Percentiles rank a stretch among this genome's conserved stretches.
These are phyloP conservation scores for Colletotrichum australisinense DNA, from an alignment of 2,329 filamentous ascomycete genomes.

Conservation along the genomic window DNA sequence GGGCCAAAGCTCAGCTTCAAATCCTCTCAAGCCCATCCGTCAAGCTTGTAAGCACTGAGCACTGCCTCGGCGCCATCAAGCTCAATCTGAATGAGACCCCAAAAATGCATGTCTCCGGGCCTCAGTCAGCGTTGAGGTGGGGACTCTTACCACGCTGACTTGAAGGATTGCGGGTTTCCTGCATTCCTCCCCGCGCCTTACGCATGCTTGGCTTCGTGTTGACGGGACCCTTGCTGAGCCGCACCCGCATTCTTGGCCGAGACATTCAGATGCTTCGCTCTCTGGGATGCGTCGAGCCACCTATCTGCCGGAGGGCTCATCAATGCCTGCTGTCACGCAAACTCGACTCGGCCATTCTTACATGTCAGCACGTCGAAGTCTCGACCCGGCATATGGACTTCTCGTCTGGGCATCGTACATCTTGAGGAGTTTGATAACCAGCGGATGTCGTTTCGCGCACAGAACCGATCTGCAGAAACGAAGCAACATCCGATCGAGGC, in stretches of 20 bases:
- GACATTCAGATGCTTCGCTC: not conserved
- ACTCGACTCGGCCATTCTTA: not conserved
- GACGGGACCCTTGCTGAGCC: slow-evolving; percentile 13
- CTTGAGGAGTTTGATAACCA: slow-evolving; percentile 17
- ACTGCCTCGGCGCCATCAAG: not conserved
- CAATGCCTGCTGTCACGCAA: not conserved
- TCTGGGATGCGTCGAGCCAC: not conserved
- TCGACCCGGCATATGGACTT: not conserved
- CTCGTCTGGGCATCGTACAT: not conserved
- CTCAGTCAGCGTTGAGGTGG: not conserved
- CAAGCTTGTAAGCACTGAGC: slow-evolving; percentile 5
- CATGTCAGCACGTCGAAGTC: not conserved
- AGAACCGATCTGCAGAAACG: slow-evolving; percentile 25
- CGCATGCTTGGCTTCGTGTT: not conserved
- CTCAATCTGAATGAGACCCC: not conserved
- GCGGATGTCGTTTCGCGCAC: slow-evolving; percentile 22
- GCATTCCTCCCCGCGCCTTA: not conserved
- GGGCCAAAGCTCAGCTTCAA: not conserved
- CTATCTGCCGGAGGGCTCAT: not conserved
- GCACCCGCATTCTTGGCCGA: slow-evolving; percentile 1
- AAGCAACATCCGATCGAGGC: slow-evolving; percentile 7
- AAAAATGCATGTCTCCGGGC: not conserved
- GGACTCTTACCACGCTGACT: not conserved
- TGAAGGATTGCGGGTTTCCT: not conserved
- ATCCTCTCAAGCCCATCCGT: not conserved